These are phyloP conservation scores for Colletotrichum karsti DNA, from an alignment of 2,329 filamentous ascomycete genomes.

Conservation along the genomic window DNA sequence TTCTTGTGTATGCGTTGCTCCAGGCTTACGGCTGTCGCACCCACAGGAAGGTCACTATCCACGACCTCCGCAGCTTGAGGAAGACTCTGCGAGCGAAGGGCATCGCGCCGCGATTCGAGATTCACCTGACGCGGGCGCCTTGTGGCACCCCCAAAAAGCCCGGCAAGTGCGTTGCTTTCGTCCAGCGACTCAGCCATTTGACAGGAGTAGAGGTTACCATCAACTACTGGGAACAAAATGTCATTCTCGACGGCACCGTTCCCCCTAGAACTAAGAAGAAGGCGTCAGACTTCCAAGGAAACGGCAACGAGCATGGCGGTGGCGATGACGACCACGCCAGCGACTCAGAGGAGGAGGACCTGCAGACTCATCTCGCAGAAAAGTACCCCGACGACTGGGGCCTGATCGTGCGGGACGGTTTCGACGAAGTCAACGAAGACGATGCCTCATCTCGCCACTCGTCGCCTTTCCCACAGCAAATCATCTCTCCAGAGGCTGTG, in stretches of 20 bases:
- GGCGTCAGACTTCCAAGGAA: not conserved
- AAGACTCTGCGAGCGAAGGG: not conserved
- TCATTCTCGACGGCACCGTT: not conserved
- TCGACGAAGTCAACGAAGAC: not conserved
- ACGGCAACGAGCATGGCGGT: not conserved
- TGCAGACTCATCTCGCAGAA: not conserved
- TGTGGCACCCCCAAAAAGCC: not conserved
- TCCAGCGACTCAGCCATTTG: fast-evolving
- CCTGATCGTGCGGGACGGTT: fast-evolving
- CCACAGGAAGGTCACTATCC: fast-evolving
- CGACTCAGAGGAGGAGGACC: not conserved
- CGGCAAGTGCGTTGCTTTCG: not conserved
- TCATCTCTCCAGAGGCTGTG: not conserved
- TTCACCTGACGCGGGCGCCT: not conserved
- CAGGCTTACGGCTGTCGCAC: not conserved
- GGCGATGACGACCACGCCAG: not conserved
- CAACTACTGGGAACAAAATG: constrained; percentile 2
- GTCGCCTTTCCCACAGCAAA: not conserved
- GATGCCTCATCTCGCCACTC: not conserved
- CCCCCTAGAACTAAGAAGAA: not conserved
- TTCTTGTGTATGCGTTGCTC: constrained; percentile 40
- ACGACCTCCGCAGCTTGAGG: not conserved
- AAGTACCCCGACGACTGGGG: not conserved
- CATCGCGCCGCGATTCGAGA: not conserved
- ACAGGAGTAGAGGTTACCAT: not conserved